Evolutionary conservation across 371 early-diverging fungal genomes (phyloP).

Genomic region (Coemansia sp.): DNA sequence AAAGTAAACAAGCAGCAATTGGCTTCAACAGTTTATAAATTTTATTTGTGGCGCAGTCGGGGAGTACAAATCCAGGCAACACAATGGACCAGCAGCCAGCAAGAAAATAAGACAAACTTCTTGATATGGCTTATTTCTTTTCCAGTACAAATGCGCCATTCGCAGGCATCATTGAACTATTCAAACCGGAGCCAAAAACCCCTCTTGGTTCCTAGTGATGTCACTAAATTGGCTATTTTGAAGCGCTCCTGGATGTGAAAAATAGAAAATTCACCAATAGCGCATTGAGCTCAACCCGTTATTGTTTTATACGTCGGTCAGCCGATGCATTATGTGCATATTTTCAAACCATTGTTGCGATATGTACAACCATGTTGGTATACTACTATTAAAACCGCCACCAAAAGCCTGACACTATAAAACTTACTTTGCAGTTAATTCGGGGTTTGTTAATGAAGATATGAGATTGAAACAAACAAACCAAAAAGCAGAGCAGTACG

Average conservation of each 20-base stretch:
- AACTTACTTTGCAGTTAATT: not conserved
- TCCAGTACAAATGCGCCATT: not conserved
- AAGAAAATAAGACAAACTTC: not conserved
- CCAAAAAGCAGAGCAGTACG: not conserved
- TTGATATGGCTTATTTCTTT: not conserved
- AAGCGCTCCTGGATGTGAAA: not conserved
- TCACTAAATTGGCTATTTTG: not conserved
- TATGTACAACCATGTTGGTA: not conserved
- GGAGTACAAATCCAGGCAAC: not conserved
- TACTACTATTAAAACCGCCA: not conserved
- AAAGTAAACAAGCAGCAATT: not conserved
- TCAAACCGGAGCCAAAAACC: not conserved
- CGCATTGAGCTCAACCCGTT: not conserved
- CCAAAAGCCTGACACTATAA: not conserved
- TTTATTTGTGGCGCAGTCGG: conserved; percentile 1
- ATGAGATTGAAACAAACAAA: not conserved
- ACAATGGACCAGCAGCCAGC: not conserved
- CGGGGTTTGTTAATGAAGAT: not conserved
- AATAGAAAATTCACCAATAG: not conserved
- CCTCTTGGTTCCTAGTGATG: not conserved
- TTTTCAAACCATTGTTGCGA: not conserved
- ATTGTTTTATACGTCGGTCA: not conserved
- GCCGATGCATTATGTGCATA: not conserved
- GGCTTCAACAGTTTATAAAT: not conserved
- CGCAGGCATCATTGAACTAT: not conserved